Evolutionary conservation across 345 rosid genomes (phyloP).

Genomic region (Moricandia arvensis): DNA sequence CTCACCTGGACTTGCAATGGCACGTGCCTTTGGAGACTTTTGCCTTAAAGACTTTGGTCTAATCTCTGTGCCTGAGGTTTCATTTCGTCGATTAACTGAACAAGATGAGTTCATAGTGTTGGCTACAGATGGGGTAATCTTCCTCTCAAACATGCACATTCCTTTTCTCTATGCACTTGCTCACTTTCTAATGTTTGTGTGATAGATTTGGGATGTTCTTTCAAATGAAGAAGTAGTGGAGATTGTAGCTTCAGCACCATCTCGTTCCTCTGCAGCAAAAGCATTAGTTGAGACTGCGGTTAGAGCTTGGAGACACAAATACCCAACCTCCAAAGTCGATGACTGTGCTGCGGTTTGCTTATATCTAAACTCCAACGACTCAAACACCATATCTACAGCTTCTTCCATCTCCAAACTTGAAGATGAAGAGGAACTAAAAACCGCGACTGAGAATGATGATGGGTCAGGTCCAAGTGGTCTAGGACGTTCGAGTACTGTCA

Average conservation of each 20-base stretch:
- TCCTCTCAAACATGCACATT: neutral
- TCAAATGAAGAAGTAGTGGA: constrained; percentile 82
- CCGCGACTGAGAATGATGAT: constrained; percentile 31
- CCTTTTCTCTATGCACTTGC: neutral
- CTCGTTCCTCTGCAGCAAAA: constrained; percentile 73
- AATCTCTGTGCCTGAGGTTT: constrained; percentile 90
- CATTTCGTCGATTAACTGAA: constrained; percentile 60
- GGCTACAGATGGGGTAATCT: constrained; percentile 93
- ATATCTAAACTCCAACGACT: constrained; percentile 53
- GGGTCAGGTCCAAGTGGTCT: constrained; percentile 34
- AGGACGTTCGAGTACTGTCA: constrained; percentile 45
- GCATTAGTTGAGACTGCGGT: constrained; percentile 83
- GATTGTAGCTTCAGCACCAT: constrained; percentile 69
- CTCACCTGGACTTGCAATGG: constrained; percentile 99
- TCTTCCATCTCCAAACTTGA: constrained; percentile 33
- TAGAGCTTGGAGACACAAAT: constrained; percentile 85
- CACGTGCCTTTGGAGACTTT: constrained; percentile 98
- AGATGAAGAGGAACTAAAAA: constrained; percentile 25
- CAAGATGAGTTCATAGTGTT: constrained; percentile 86
- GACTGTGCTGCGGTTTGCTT: constrained; percentile 98
- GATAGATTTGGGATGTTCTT: constrained; percentile 95
- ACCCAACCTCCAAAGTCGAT: constrained; percentile 91
- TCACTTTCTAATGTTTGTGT: neutral
- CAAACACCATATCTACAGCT: constrained; percentile 50
- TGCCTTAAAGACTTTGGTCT: constrained; percentile 96